These are phyloP conservation scores for Candida ipomoeae DNA, from an alignment of 805 yeast species.

Conservation along the genomic window DNA sequence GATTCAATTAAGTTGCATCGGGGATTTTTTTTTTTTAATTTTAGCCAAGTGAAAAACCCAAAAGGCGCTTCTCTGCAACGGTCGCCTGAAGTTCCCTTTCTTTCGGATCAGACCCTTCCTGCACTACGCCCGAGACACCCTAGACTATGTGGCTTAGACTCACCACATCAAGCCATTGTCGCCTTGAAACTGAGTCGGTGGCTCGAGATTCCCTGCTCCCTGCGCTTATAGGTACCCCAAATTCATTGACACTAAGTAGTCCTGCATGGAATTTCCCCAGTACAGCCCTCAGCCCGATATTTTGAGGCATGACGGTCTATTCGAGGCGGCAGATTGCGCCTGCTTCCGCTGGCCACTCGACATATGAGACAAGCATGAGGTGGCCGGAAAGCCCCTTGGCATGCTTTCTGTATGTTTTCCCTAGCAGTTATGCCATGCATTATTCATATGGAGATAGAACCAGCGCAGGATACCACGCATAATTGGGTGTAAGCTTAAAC, in stretches of 20 bases:
- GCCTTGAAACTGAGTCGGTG: not conserved
- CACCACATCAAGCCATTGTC: not conserved
- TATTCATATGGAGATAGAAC: not conserved
- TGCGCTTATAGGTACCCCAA: constrained; percentile 5
- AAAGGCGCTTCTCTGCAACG: not conserved
- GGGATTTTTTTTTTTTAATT: not conserved
- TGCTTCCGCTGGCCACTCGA: not conserved
- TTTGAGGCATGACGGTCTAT: not conserved
- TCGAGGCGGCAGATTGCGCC: constrained; percentile 1
- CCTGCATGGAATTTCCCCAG: not conserved
- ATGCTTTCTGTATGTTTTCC: not conserved
- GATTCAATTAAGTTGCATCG: not conserved
- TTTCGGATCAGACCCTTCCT: not conserved
- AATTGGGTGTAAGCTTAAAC: not conserved
- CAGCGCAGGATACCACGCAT: constrained; percentile 1
- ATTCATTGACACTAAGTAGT: not conserved
- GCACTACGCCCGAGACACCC: not conserved
- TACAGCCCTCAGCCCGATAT: not conserved
- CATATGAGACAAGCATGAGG: not conserved
- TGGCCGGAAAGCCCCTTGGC: not conserved
- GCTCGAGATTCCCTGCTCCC: not conserved
- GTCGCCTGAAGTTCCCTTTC: constrained; percentile 1
- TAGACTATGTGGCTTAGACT: not conserved
- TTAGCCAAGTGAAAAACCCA: not conserved
- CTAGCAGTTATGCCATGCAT: not conserved